A percentile compares a stretch with the other conserved stretches of the same genome.
phyloP scores from a whole-genome alignment of 257 asterid species.

The Handroanthus guayacan region DNA sequence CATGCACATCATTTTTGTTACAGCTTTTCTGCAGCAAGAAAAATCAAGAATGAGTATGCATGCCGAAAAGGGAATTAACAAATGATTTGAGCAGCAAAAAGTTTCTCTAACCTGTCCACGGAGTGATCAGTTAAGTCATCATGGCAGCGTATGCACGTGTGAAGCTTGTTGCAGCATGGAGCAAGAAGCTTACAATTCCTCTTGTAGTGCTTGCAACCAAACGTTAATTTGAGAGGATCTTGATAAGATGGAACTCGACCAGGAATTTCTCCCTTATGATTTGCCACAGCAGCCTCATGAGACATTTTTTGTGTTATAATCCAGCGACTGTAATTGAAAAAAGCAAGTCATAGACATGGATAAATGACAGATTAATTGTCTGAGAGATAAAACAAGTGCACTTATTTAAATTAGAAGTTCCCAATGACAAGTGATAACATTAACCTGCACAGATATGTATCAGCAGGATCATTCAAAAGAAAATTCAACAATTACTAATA shows the following conservation, averaged over 20 bases:
- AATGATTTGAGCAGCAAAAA: slow-evolving; percentile 30
- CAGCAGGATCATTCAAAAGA: slow-evolving; percentile 19
- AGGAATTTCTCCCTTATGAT: slow-evolving; percentile 55
- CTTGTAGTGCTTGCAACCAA: slow-evolving; percentile 86
- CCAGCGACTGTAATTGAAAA: slow-evolving; percentile 65
- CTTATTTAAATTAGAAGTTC: slow-evolving; percentile 9
- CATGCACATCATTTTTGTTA: slow-evolving; percentile 89
- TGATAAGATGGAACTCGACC: slow-evolving; percentile 71
- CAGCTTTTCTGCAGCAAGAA: slow-evolving; percentile 66
- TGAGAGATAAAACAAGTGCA: slow-evolving; percentile 29
- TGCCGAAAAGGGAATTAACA: slow-evolving; percentile 21
- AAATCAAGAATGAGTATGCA: slow-evolving; percentile 36
- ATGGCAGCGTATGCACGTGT: slow-evolving; percentile 89
- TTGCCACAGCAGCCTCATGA: slow-evolving; percentile 43
- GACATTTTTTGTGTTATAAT: slow-evolving; percentile 59
- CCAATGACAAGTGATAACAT: not conserved
- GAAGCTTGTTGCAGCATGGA: slow-evolving; percentile 81
- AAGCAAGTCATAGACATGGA: slow-evolving; percentile 33
- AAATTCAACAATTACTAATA: slow-evolving; percentile 3
- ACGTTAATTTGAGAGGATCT: slow-evolving; percentile 52
- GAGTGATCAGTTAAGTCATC: slow-evolving; percentile 80
- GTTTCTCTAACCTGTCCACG: slow-evolving; percentile 69
- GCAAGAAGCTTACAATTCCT: slow-evolving; percentile 82
- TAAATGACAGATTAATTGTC: slow-evolving; percentile 12
- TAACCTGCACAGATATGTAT: slow-evolving; percentile 18